Conservation (phyloP, 2,329 filamentous ascomycete species). For the Hypoxylon sp. region DNA sequence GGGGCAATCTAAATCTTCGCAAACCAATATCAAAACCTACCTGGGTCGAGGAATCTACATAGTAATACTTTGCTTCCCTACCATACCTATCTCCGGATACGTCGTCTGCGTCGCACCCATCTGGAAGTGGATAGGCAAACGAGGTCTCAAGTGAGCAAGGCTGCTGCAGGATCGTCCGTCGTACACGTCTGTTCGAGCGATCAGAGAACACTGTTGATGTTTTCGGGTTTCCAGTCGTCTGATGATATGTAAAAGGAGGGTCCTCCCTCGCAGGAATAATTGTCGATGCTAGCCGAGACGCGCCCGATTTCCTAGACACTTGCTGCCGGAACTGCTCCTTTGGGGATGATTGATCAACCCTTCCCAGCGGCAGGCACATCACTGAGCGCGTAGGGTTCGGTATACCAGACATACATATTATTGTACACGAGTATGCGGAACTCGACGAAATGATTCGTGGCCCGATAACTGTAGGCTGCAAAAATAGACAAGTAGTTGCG, state of each 20-base stretch:
- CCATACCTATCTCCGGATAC: conserved; percentile 25
- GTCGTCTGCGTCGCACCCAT: conserved; percentile 25
- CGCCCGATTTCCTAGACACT: conserved; percentile 34
- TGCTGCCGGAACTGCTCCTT: conserved; percentile 24
- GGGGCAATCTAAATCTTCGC: conserved; percentile 38
- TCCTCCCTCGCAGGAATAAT: conserved; percentile 23
- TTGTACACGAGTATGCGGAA: conserved; percentile 32
- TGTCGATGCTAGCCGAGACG: conserved; percentile 39
- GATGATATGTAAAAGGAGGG: conserved; percentile 16
- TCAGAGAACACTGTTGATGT: conserved; percentile 17
- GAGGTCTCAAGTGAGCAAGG: conserved; percentile 31
- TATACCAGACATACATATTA: conserved; percentile 14
- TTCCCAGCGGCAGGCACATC: conserved; percentile 28
- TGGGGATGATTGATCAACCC: conserved; percentile 32
- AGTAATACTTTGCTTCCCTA: conserved; percentile 7
- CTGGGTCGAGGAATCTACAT: conserved; percentile 31
- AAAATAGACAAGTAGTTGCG: conserved; percentile 44
- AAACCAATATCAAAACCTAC: conserved; percentile 37
- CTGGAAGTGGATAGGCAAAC: conserved; percentile 34
- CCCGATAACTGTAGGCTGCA: conserved; percentile 23
- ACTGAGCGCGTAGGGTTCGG: conserved; percentile 28
- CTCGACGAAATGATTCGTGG: conserved; percentile 29
- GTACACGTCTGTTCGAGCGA: conserved; percentile 23
- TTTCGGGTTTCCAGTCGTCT: conserved; percentile 27
- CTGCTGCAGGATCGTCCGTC: conserved; percentile 32